Percentiles rank a stretch among this genome's conserved stretches.
Conservation (phyloP, 1,284 basidiomycete genomes). For the Ustilago nuda region DNA sequence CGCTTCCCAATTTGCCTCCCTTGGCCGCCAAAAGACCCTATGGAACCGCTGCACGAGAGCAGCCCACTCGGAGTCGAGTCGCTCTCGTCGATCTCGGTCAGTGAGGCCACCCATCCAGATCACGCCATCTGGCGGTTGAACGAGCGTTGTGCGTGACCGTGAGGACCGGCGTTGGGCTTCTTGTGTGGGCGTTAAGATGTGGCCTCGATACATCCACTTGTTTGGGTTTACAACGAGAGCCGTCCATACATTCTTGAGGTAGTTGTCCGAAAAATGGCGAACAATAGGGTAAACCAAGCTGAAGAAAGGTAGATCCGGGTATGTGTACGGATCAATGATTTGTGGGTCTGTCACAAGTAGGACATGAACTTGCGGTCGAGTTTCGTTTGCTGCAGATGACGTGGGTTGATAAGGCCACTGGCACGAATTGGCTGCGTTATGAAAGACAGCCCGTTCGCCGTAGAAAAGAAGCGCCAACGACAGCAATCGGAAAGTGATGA, state of each 20-base stretch:
- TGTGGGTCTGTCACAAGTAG: slow-evolving; percentile 50
- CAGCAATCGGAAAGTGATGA: slow-evolving; percentile 28
- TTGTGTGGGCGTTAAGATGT: slow-evolving; percentile 16
- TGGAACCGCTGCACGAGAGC: slow-evolving; percentile 37
- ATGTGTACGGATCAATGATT: slow-evolving; percentile 47
- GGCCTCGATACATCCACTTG: slow-evolving; percentile 33
- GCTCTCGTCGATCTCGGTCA: slow-evolving; percentile 45
- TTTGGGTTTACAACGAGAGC: slow-evolving; percentile 41
- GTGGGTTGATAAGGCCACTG: slow-evolving; percentile 25
- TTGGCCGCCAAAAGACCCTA: slow-evolving; percentile 36
- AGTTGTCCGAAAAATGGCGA: slow-evolving; percentile 48
- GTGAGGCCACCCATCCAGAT: slow-evolving; percentile 58
- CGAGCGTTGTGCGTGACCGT: slow-evolving; percentile 6
- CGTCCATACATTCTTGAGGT: slow-evolving; percentile 49
- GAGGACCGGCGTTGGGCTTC: not conserved
- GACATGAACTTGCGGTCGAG: slow-evolving; percentile 25
- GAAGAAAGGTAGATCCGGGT: slow-evolving; percentile 30
- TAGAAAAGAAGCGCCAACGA: slow-evolving; percentile 46
- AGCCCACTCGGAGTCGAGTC: slow-evolving; percentile 24
- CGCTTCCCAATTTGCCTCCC: slow-evolving; percentile 39
- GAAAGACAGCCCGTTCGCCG: slow-evolving; percentile 37
- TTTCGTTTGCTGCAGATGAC: slow-evolving; percentile 10
- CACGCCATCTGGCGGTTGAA: slow-evolving; percentile 42
- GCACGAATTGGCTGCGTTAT: slow-evolving; percentile 37
- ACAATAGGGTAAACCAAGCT: slow-evolving; percentile 31